phyloP scores from a whole-genome alignment of 2,329 filamentous ascomycete genomes.

The Talaromyces atroroseus region DNA sequence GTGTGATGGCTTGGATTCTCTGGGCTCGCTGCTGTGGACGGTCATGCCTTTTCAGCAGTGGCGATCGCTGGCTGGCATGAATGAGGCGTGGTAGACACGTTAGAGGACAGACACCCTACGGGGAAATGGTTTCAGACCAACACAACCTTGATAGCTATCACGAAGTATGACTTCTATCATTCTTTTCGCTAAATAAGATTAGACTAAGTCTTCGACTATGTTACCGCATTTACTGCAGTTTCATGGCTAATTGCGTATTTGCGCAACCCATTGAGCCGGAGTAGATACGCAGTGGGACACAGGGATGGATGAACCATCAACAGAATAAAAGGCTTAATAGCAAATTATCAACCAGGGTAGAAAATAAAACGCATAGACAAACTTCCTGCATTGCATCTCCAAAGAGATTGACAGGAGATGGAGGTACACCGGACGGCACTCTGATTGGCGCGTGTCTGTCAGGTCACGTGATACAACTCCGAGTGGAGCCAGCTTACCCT shows the following conservation, averaged over 20 bases:
- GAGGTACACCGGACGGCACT: not conserved
- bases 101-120: too few relatives aligned
- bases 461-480: not conserved
- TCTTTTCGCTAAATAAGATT: too few relatives aligned
- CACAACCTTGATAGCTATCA: too few relatives aligned
- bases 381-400: too few relatives aligned
- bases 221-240: too few relatives aligned
- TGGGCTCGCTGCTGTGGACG: constrained; percentile 12
- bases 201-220: too few relatives aligned
- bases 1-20: constrained; percentile 11
- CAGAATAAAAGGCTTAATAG: not conserved
- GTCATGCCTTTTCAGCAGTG: constrained; percentile 11
- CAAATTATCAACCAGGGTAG: not conserved
- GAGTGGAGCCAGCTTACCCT: not conserved
- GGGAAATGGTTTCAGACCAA: too few relatives aligned
- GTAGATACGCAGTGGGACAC: not conserved
- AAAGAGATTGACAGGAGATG: too few relatives aligned
- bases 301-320: not conserved
- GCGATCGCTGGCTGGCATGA: constrained; percentile 2
- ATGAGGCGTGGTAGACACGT: constrained; percentile 5
- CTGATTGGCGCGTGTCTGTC: not conserved
- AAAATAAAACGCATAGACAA: too few relatives aligned
- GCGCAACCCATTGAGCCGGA: not conserved
- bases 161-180: too few relatives aligned
- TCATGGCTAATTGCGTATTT: not conserved